phyloP scores from a whole-genome alignment of 148 eudicot genomes.

The Fagopyrum esculentum region DNA sequence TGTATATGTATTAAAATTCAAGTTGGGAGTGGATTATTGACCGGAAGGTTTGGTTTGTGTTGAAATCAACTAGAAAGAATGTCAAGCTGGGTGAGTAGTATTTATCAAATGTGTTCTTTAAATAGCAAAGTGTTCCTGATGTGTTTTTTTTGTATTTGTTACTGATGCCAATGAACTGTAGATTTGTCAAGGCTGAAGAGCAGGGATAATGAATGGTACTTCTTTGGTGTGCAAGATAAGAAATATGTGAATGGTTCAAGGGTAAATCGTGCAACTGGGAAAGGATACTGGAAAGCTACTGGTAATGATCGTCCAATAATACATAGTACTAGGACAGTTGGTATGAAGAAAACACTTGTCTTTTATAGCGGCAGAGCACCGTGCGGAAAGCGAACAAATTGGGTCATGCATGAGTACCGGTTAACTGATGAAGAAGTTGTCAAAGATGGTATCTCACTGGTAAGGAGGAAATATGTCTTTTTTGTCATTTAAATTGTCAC shows the following conservation, averaged over 20 bases:
- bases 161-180: conserved; percentile 15
- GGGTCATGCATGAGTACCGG: conserved; percentile 89
- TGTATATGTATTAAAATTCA: not conserved
- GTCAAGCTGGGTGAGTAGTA: not conserved
- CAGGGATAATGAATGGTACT: conserved; percentile 80
- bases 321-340: conserved; percentile 48
- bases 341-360: conserved; percentile 80
- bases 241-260: conserved; percentile 75
- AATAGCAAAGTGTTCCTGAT: not conserved
- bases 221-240: conserved; percentile 70
- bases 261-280: conserved; percentile 66
- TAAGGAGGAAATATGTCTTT: conserved; percentile 15
- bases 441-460: conserved; percentile 52
- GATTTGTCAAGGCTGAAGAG: conserved; percentile 61
- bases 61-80: not conserved
- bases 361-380: conserved; percentile 83
- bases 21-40: not conserved
- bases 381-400: conserved; percentile 69
- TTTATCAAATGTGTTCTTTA: not conserved
- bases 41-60: not conserved
- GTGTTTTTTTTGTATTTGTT: not conserved
- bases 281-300: conserved; percentile 85
- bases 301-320: conserved; percentile 65
- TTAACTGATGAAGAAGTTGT: conserved; percentile 58
- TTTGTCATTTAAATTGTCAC: not conserved